Evolutionary conservation across 768 basidiomycete species (phyloP).

Genomic region (Rhizopogon vesiculosus): DNA sequence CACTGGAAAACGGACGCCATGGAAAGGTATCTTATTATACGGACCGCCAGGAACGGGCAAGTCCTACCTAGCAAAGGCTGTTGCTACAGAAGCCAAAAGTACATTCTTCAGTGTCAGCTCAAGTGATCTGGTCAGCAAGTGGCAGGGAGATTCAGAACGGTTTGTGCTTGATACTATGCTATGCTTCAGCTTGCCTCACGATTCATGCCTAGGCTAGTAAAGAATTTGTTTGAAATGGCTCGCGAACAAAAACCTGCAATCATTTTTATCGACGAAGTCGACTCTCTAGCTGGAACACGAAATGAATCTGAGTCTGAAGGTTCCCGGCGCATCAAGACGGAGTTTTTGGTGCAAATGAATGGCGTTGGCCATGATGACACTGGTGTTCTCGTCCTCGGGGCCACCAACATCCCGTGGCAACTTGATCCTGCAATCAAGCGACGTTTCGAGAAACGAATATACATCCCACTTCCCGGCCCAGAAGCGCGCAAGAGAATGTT

Average conservation of each 20-base stretch:
- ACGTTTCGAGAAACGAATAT: conserved; percentile 97
- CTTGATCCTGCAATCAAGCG: conserved; percentile 97
- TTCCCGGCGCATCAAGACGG: conserved; percentile 95
- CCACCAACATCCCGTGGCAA: conserved; percentile 99
- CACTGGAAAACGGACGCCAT: conserved; percentile 96
- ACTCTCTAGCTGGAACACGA: conserved; percentile 90
- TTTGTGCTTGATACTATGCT: conserved; percentile 29
- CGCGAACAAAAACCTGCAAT: conserved; percentile 95
- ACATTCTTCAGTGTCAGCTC: conserved; percentile 98
- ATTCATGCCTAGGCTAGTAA: conserved; percentile 64
- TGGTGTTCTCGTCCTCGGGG: conserved; percentile 92
- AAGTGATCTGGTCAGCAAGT: conserved; percentile 95
- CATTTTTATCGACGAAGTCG: conserved; percentile 99
- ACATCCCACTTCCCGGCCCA: conserved; percentile 92
- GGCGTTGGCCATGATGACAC: conserved; percentile 98
- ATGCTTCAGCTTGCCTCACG: neutral
- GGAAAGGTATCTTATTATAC: conserved; percentile 93
- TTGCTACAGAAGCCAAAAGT: conserved; percentile 98
- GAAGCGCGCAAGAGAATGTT: conserved; percentile 96
- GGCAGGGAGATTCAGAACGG: conserved; percentile 99
- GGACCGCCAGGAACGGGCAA: conserved; percentile 99
- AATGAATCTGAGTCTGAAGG: conserved; percentile 98
- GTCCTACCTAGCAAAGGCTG: conserved; percentile 94
- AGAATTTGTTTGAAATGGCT: conserved; percentile 94
- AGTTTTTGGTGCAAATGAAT: conserved; percentile 98